Evolutionary conservation across 345 rosid genomes (phyloP), one percentile per base, ranked within the genome.

Genomic region (Acer saccharum): DNA sequence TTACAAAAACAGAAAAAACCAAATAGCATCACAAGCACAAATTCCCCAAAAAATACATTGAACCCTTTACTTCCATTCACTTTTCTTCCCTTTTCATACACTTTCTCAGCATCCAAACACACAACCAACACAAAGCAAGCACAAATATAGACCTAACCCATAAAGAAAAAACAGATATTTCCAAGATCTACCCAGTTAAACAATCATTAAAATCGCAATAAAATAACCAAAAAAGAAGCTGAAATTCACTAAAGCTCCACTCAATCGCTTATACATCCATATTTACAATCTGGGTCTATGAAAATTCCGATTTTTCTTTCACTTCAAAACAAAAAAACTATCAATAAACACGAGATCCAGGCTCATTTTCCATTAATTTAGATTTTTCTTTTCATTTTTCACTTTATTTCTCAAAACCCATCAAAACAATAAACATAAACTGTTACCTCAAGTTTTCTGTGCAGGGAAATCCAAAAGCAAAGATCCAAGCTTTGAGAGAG

Each of bases 161-260:
- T 20, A 20, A 73, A 13, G 4, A 27, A n/a, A 61, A 46, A 63
- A 64, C 10, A 18, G 12, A 23, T 1, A 10, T 21, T 48, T 27
- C 27, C 46, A 74, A 74, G 77, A 74, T 64, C 62, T 65, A 74
- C 32, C 13, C 21, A 27, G 70, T 64, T 62, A 27, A 48, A 65
- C 62, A 27, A 32, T 35, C 29, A 72, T 12, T 3, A 72, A 20
- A 72, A 20, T 11, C 52, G 11, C 27, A 25, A 18, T 25, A 39
- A 43, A 65, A 35, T 11, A 6, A 74, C 27, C 16, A 52, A 50
- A 35, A n/a, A 20, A 72, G 11, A 17, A 74, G 48, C 41, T 46
- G 6, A 64, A 39, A 65, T 12, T 6, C 52, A 54, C 52, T 7
- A 75, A 52, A 52, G 18, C 16, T 75, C 50, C 64, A 52, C 10